Evolutionary conservation across 2,329 filamentous ascomycete genomes (phyloP).

Genomic region (Zasmidium angulare): DNA sequence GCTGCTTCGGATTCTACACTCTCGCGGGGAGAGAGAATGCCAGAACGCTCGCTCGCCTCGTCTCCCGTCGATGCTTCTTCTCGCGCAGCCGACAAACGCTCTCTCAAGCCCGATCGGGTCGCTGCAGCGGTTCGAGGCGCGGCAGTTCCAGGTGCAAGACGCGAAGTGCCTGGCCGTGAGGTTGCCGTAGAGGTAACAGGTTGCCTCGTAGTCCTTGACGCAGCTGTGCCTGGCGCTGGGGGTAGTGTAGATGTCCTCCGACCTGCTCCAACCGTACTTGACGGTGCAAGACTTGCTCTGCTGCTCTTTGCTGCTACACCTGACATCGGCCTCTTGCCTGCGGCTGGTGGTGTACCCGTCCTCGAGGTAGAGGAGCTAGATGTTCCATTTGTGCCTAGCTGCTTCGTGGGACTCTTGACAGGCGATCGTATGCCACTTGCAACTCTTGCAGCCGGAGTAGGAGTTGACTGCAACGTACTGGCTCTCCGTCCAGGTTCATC

Average conservation of each 20-base stretch:
- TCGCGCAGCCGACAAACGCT: constrained; percentile 23
- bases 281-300: constrained; percentile 56
- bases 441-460: constrained; percentile 64
- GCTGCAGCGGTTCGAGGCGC: constrained; percentile 16
- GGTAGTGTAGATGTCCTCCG: constrained; percentile 33
- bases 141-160: constrained; percentile 12
- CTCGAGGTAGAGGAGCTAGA: constrained; percentile 62
- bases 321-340: constrained; percentile 32
- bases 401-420: constrained; percentile 77
- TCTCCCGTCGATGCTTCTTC: constrained; percentile 23
- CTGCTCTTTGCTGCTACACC: constrained; percentile 36
- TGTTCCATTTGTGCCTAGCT: constrained; percentile 52
- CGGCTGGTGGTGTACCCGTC: constrained; percentile 64
- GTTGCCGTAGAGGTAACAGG: constrained; percentile 1
- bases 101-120: constrained; percentile 13
- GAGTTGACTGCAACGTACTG: constrained; percentile 63
- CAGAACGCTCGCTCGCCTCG: constrained; percentile 21
- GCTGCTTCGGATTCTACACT: constrained; percentile 11
- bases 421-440: constrained; percentile 65
- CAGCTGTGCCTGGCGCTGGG: constrained; percentile 29
- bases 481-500: constrained; percentile 22
- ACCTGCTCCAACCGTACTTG: constrained; percentile 20
- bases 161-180: constrained; percentile 16
- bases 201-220: constrained; percentile 5
- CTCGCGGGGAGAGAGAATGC: constrained; percentile 3